phyloP scores from a whole-genome alignment of 1,139 yeast species.

The Diutina mesorugosa region DNA sequence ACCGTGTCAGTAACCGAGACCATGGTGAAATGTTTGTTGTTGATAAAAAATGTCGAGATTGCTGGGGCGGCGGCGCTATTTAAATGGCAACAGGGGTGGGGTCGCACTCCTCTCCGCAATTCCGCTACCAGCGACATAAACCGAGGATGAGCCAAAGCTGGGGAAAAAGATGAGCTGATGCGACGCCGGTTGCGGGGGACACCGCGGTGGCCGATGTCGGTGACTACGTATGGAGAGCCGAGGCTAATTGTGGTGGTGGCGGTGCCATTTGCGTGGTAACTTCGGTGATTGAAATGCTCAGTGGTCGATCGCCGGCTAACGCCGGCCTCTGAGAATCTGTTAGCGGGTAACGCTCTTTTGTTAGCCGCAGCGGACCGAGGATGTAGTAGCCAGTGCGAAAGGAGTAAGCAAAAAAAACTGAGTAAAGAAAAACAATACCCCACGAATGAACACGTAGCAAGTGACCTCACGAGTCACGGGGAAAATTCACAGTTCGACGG shows the following conservation, averaged over 20 bases:
- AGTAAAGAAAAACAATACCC: background rate
- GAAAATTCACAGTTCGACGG: too few relatives aligned
- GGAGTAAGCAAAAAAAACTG: background rate
- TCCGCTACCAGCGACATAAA: background rate
- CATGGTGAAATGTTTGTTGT: background rate
- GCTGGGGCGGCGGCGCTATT: background rate
- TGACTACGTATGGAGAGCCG: background rate
- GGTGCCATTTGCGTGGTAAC: background rate
- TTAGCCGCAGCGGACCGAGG: background rate
- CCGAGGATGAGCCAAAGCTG: background rate
- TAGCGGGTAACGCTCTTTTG: background rate
- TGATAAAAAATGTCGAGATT: background rate
- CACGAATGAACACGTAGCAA: background rate
- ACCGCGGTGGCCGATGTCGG: background rate
- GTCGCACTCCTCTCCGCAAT: background rate
- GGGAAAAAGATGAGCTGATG: background rate
- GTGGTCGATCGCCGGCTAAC: background rate
- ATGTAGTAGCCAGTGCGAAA: background rate
- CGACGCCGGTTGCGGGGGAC: background rate
- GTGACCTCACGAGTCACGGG: too few relatives aligned
- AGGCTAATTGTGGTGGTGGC: background rate
- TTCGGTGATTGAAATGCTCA: background rate
- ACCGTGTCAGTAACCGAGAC: constrained; percentile 5
- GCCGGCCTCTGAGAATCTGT: background rate
- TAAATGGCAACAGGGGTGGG: background rate